phyloP scores from a whole-genome alignment of 768 basidiomycete species.

The Trametes maxima region DNA sequence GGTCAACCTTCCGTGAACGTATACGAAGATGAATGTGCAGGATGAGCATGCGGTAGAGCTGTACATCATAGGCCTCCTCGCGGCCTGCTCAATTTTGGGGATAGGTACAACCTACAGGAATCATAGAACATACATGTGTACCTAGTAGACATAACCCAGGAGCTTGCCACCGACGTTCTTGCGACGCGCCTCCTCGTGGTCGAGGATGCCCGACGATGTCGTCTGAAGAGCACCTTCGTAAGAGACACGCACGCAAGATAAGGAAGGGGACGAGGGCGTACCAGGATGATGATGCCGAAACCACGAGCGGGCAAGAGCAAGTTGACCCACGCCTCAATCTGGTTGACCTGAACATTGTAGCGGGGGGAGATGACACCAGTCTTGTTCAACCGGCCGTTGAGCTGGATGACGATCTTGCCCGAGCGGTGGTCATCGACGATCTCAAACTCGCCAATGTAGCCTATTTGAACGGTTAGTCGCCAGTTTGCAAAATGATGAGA shows the following conservation, averaged over 20 bases:
- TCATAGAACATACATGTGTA: conserved; percentile 21
- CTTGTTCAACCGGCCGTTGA: conserved; percentile 98
- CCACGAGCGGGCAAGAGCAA: conserved; percentile 93
- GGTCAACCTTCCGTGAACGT: no score
- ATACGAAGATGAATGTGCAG: no score
- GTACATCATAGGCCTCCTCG: conserved; percentile 3
- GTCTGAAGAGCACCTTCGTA: conserved; percentile 54
- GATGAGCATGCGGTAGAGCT: no score
- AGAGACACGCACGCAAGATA: neutral
- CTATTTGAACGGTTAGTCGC: conserved; percentile 41
- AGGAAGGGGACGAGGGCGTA: conserved; percentile 39
- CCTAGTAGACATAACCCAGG: conserved; percentile 88
- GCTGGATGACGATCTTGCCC: conserved; percentile 97
- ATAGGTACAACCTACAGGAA: conserved; percentile 20
- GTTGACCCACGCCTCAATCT: conserved; percentile 98
- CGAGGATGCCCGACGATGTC: conserved; percentile 96
- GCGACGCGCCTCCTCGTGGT: conserved; percentile 98
- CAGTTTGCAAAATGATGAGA: neutral
- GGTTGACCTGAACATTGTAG: conserved; percentile 91
- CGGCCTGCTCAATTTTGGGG: conserved; percentile 20
- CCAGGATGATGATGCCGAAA: conserved; percentile 95
- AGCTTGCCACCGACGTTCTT: conserved; percentile 98
- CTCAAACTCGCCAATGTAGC: conserved; percentile 98
- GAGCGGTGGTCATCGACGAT: conserved; percentile 99
- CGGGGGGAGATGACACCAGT: conserved; percentile 99